Percentiles rank a stretch among this genome's conserved stretches.
phyloP scores from a whole-genome alignment of 2,329 filamentous ascomycete genomes.

The Fusarium aywerte region DNA sequence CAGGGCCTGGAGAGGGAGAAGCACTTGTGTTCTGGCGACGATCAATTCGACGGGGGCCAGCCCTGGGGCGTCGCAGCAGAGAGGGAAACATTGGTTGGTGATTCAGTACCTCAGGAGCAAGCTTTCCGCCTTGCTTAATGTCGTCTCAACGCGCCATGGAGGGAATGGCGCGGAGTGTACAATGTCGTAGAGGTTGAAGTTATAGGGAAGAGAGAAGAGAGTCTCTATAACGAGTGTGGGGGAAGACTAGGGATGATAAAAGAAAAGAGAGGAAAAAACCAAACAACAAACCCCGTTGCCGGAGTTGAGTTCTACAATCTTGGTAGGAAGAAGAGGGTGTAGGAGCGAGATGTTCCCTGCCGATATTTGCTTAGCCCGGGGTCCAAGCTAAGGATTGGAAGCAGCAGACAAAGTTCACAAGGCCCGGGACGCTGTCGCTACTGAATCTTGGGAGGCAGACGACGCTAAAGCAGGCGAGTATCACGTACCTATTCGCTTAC shows the following conservation, averaged over 20 bases:
- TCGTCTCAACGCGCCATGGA: constrained; percentile 45
- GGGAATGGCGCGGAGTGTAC: constrained; percentile 20
- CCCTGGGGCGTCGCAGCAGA: constrained; percentile 50
- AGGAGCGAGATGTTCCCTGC: constrained; percentile 27
- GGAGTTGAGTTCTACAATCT: constrained; percentile 41
- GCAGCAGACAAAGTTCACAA: constrained; percentile 24
- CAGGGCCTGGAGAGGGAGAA: constrained; percentile 49
- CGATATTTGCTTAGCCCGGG: constrained; percentile 21
- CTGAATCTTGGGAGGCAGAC: constrained; percentile 22
- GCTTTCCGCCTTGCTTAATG: constrained; percentile 43
- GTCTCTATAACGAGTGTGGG: constrained; percentile 29
- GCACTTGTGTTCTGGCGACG: constrained; percentile 44
- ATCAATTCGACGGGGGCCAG: constrained; percentile 50
- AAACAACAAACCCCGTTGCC: constrained; percentile 36
- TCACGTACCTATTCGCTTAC: constrained; percentile 39
- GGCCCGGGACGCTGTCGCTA: constrained; percentile 37
- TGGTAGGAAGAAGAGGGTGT: constrained; percentile 35
- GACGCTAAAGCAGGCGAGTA: constrained; percentile 41
- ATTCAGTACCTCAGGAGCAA: constrained; percentile 29
- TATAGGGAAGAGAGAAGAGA: constrained; percentile 31
- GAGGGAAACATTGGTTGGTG: constrained; percentile 53
- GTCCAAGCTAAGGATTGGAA: constrained; percentile 30
- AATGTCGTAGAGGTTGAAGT: constrained; percentile 3
- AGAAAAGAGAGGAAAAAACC: constrained; percentile 8
- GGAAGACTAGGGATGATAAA: constrained; percentile 10